phyloP scores from a whole-genome alignment of 2,329 filamentous ascomycete species.

The Paramyrothecium sp. region DNA sequence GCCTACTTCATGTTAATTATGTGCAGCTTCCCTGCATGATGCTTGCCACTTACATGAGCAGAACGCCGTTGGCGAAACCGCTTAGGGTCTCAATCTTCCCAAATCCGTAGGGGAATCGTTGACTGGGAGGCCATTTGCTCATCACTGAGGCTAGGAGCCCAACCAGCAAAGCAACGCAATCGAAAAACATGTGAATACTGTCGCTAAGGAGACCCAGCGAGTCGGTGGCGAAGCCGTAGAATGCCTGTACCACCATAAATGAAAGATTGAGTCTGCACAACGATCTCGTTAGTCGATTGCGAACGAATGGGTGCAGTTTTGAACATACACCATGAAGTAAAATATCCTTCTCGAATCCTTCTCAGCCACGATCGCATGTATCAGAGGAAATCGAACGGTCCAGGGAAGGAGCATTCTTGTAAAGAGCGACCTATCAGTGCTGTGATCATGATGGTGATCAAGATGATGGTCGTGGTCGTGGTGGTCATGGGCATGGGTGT shows the following conservation, averaged over 20 bases:
- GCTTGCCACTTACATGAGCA: slow-evolving; percentile 68
- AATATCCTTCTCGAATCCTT: slow-evolving; percentile 94
- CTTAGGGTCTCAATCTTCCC: slow-evolving; percentile 96
- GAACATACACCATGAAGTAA: slow-evolving; percentile 85
- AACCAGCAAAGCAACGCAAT: slow-evolving; percentile 88
- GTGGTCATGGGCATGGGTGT: slow-evolving; percentile 26
- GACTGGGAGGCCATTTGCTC: slow-evolving; percentile 92
- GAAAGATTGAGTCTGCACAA: slow-evolving; percentile 75
- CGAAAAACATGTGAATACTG: slow-evolving; percentile 99
- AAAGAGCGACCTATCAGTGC: slow-evolving; percentile 60
- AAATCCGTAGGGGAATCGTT: slow-evolving; percentile 89
- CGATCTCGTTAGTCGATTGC: slow-evolving; percentile 7
- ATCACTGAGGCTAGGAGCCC: slow-evolving; percentile 90
- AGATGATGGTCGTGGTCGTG: slow-evolving; percentile 20
- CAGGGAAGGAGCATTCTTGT: slow-evolving; percentile 71
- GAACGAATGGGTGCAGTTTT: background rate
- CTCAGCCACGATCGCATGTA: slow-evolving; percentile 84
- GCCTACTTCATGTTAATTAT: slow-evolving; percentile 41
- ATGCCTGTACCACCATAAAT: slow-evolving; percentile 93
- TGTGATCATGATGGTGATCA: slow-evolving; percentile 34
- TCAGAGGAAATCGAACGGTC: slow-evolving; percentile 69
- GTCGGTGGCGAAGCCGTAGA: slow-evolving; percentile 91
- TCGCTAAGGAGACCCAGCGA: slow-evolving; percentile 94
- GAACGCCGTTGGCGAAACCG: slow-evolving; percentile 94
- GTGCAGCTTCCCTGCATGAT: slow-evolving; percentile 2